Evolutionary conservation across 2,329 filamentous ascomycete genomes (phyloP).

Genomic region (Nothomitra cinnamomea): DNA sequence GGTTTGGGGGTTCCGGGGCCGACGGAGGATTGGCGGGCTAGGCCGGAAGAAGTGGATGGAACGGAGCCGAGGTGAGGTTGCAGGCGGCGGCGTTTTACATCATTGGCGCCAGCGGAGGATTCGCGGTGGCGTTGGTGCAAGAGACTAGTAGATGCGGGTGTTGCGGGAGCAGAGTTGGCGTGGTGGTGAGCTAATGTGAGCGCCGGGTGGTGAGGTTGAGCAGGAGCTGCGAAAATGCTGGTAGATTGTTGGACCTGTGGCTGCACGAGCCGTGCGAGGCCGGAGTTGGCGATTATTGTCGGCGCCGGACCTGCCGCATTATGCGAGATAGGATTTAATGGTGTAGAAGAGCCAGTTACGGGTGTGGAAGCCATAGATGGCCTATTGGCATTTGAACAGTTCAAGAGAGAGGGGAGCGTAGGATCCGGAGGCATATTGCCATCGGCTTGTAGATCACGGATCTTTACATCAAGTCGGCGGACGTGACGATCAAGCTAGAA

Average conservation of each 20-base stretch:
- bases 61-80: conserved; percentile 35
- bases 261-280: conserved; percentile 27
- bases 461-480: conserved; percentile 43
- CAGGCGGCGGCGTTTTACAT: conserved; percentile 41
- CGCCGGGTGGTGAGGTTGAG: conserved; percentile 16
- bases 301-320: conserved; percentile 33
- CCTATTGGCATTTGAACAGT: conserved; percentile 30
- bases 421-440: conserved; percentile 42
- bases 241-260: conserved; percentile 9
- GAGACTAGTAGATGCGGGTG: conserved; percentile 20
- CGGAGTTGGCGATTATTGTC: conserved; percentile 34
- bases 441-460: conserved; percentile 40
- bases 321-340: conserved; percentile 37
- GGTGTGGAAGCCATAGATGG: conserved; percentile 29
- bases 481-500: conserved; percentile 40
- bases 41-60: conserved; percentile 34
- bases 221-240: conserved; percentile 14
- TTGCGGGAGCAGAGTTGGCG: conserved; percentile 25
- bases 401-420: conserved; percentile 40
- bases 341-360: conserved; percentile 28
- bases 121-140: conserved; percentile 33
- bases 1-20: conserved; percentile 44
- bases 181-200: conserved; percentile 8
- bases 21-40: conserved; percentile 40
- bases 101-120: conserved; percentile 35